Base-by-base conservation (phyloP, 1,284 basidiomycete genomes). In the Tetrapyrgos nigripes region DNA sequence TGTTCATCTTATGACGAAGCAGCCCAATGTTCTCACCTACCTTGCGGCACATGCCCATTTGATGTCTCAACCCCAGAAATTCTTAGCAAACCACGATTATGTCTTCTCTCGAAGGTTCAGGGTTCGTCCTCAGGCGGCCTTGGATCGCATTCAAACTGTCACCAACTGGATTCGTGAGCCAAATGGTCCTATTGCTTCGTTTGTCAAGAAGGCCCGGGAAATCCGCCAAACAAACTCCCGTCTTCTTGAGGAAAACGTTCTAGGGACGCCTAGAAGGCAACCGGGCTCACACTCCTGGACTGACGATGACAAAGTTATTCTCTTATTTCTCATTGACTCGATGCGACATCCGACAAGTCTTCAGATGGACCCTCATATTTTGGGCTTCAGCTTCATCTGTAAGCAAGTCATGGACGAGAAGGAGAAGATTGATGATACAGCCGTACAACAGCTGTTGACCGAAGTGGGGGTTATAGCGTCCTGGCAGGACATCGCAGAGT, bases 21-120 rank as follows among this genome's bases (percentile, higher is more conserved):
- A 71, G 14, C 69, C 76, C 43, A 69, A 73, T 17, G 66, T 78
- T 48, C 64, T 80, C 52, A 72, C 75, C 37, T 37, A 68, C 83
- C 9, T 92, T 61, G 93, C 91, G 0, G 80, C 89, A 0, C 94
- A 97, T 73, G 82, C 83, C 57, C 82, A 88, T 60, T 75, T 98
- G 62, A 91, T 97, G 86, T 72, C 77, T 9, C 76, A 84, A 13
- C 71, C 86, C 1, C 68, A 83, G 19, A 75, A 88, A 49, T 98
- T 93, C 64, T 70, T 91, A 21, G 85, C 88, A 0, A 81, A 87
- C 53, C 72, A 78, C 23, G 71, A 76, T 29, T 92, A 93, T 72
- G 78, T 85, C 44, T 66, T 76, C 13, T 79, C 78, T 3, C 86
- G 88, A 51, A 76, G 68, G 0, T 95, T 96, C 75, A 70, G 81